Conservation (phyloP, 495 filamentous ascomycete genomes). For the Annulohypoxylon nitens region DNA sequence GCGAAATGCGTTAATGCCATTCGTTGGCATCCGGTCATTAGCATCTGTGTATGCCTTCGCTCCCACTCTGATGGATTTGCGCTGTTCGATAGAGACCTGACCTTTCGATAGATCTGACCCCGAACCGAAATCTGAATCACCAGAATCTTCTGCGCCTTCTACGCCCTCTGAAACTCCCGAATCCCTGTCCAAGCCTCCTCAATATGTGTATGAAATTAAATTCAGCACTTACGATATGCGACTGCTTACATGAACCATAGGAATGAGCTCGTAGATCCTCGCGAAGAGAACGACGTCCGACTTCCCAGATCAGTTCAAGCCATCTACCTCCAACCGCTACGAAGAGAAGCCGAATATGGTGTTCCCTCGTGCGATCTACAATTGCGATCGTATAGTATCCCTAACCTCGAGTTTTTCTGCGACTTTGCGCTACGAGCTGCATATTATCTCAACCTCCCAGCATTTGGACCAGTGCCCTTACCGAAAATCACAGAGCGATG, state of each 20-base stretch:
- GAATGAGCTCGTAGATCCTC: slow-evolving; percentile 46
- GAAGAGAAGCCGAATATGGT: slow-evolving; percentile 77
- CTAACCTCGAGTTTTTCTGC: slow-evolving; percentile 92
- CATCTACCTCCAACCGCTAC: slow-evolving; percentile 85
- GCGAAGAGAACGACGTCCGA: slow-evolving; percentile 59
- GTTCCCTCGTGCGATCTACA: slow-evolving; percentile 91
- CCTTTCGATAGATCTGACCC: slow-evolving; percentile 2
- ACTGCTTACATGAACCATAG: slow-evolving; percentile 38
- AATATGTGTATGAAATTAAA: slow-evolving; percentile 41
- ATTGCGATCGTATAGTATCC: slow-evolving; percentile 88
- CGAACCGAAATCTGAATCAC: not conserved
- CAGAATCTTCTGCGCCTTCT: slow-evolving; percentile 10
- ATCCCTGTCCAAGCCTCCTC: slow-evolving; percentile 16
- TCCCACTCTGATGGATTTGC: not conserved
- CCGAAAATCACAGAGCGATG: slow-evolving; percentile 88
- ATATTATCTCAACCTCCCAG: slow-evolving; percentile 91
- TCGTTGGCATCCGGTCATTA: slow-evolving; percentile 42
- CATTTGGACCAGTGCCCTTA: slow-evolving; percentile 88
- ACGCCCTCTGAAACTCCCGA: not conserved
- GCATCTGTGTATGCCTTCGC: slow-evolving; percentile 39
- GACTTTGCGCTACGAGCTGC: slow-evolving; percentile 96
- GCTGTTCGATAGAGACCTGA: slow-evolving; percentile 3
- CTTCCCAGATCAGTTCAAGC: slow-evolving; percentile 84
- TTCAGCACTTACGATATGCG: not conserved
- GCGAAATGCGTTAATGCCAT: slow-evolving; percentile 34